These are phyloP conservation scores for Anethum foeniculum DNA, from an alignment of 140 eudicot species.

Conservation along the genomic window DNA sequence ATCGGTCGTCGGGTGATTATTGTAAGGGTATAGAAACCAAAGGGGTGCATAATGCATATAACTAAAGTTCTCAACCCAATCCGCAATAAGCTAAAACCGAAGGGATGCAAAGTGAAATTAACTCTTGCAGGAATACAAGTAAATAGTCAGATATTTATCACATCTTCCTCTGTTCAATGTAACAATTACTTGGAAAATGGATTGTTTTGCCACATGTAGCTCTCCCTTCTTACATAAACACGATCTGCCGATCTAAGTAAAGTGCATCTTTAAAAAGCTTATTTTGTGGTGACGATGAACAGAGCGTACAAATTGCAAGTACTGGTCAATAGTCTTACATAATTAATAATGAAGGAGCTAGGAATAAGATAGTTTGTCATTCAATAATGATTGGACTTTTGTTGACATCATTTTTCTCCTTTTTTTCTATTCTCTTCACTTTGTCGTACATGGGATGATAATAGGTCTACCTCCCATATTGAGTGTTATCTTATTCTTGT, in stretches of 20 bases:
- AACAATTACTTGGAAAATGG: neutral
- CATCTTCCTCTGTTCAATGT: neutral
- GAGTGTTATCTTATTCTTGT: neutral
- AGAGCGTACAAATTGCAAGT: neutral
- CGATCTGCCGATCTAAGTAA: neutral
- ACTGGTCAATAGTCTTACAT: neutral
- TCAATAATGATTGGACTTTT: neutral
- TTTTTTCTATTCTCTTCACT: neutral
- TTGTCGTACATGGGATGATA: neutral
- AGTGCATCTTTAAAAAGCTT: neutral
- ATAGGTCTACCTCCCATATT: slow-evolving; percentile 2
- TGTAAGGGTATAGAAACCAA: no score
- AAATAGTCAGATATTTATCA: neutral
- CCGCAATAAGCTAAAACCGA: no score
- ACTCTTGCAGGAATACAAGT: neutral
- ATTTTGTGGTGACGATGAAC: neutral
- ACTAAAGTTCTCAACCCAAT: no score
- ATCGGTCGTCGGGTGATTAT: no score
- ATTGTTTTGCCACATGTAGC: neutral
- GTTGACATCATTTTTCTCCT: neutral
- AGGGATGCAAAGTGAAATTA: no score
- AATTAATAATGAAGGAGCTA: neutral
- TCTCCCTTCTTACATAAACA: neutral
- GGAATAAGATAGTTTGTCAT: neutral
- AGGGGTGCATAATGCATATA: no score